A percentile compares a stretch with the other conserved stretches of the same genome.
phyloP scores from a whole-genome alignment of 257 asterid genomes.

The Henckelia pumila region DNA sequence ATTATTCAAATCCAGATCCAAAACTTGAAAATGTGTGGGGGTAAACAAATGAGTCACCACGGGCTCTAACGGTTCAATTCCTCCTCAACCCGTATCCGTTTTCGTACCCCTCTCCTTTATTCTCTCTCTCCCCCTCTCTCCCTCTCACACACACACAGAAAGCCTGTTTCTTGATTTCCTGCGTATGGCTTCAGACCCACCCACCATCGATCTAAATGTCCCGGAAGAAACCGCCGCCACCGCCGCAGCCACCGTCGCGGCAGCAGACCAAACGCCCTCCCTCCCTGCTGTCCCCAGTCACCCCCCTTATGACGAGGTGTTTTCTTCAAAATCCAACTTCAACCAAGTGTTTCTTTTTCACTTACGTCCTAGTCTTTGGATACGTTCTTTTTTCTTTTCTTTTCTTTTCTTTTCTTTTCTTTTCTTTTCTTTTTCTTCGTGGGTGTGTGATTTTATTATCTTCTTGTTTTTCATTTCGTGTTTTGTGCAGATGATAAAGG shows the following conservation, averaged over 20 bases:
- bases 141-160: not conserved
- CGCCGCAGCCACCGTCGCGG: not conserved
- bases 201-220: slow-evolving; percentile 22
- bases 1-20: too few species aligned
- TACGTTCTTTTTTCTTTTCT: not conserved
- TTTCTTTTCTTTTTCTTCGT: not conserved
- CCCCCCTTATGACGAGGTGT: slow-evolving; percentile 61
- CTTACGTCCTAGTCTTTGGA: not conserved
- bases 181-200: not conserved
- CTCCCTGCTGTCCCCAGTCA: slow-evolving; percentile 26
- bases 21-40: too few species aligned
- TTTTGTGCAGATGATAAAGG: slow-evolving; percentile 57
- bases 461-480: not conserved
- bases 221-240: not conserved
- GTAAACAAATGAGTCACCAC: too few species aligned
- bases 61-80: not conserved
- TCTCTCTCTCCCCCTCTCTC: too few species aligned
- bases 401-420: too few species aligned
- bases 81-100: not conserved
- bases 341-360: not conserved
- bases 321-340: not conserved
- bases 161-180: not conserved
- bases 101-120: not conserved
- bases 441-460: not conserved
- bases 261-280: slow-evolving; percentile 22